Evolutionary conservation across 1,284 basidiomycete species (phyloP).

Genomic region (Leccinum subrobustum): DNA sequence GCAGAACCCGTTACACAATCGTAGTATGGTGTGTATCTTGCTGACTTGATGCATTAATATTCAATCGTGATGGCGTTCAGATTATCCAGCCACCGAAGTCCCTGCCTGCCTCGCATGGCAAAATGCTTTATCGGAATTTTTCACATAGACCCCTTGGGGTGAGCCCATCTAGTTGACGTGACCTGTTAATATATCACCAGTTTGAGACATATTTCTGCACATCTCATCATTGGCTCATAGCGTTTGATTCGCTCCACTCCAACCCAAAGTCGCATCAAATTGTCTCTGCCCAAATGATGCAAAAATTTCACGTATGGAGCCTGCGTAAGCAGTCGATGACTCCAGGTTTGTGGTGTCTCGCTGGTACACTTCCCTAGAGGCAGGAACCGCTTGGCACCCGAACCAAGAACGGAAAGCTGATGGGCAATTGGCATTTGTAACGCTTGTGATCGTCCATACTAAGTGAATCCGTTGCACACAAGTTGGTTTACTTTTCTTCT

Average conservation of each 20-base stretch:
- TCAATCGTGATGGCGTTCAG: background rate
- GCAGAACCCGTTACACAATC: slow-evolving; percentile 1
- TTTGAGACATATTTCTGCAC: slow-evolving; percentile 8
- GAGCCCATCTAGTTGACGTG: slow-evolving; percentile 13
- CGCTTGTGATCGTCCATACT: background rate
- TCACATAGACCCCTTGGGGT: slow-evolving; percentile 9
- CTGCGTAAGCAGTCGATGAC: slow-evolving; percentile 33
- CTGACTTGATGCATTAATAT: slow-evolving; percentile 2
- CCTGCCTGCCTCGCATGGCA: background rate
- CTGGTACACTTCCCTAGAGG: slow-evolving; percentile 36
- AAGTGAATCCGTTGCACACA: background rate
- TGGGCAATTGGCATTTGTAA: slow-evolving; percentile 20
- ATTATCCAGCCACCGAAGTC: background rate
- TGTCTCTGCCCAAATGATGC: slow-evolving; percentile 36
- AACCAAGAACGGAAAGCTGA: slow-evolving; percentile 48
- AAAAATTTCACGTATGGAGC: slow-evolving; percentile 29
- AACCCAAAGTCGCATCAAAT: background rate
- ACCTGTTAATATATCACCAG: slow-evolving; percentile 12
- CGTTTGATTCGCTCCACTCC: background rate
- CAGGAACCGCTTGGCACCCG: slow-evolving; percentile 36
- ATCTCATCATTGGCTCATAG: background rate
- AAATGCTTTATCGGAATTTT: background rate
- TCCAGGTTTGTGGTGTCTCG: slow-evolving; percentile 24
- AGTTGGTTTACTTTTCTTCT: background rate
- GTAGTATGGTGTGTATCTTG: slow-evolving; percentile 6